Percentiles rank a stretch among this genome's conserved stretches.
These are phyloP conservation scores for Eimeria sp. DNA, from an alignment of 169 alveolate genomes.

Conservation along the genomic window DNA sequence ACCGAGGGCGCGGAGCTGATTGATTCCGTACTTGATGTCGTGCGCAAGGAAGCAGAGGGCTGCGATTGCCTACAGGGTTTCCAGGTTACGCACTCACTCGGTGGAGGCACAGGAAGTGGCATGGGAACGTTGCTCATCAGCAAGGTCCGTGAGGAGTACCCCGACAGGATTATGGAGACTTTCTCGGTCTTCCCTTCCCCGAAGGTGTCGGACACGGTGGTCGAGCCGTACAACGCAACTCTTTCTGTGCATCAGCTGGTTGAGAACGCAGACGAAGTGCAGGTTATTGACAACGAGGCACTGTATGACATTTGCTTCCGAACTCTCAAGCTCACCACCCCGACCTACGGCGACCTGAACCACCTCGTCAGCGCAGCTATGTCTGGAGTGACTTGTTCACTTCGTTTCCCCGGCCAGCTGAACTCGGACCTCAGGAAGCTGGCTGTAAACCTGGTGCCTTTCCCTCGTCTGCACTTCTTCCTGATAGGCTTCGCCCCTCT, in stretches of 20 bases:
- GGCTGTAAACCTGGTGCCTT: slow-evolving; percentile 98
- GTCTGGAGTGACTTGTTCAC: slow-evolving; percentile 99
- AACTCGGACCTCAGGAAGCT: slow-evolving; percentile 98
- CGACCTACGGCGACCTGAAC: slow-evolving; percentile 96
- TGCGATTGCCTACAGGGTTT: slow-evolving; percentile 99
- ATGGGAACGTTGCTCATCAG: slow-evolving; percentile 99
- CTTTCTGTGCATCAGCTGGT: slow-evolving; percentile 98
- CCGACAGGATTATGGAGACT: slow-evolving; percentile 99
- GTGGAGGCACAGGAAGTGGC: slow-evolving; percentile 99
- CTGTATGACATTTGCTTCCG: slow-evolving; percentile 99
- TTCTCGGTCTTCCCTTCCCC: slow-evolving; percentile 99
- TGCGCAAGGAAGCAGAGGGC: slow-evolving; percentile 99
- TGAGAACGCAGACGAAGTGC: slow-evolving; percentile 98
- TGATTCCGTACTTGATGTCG: slow-evolving; percentile 99
- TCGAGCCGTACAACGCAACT: slow-evolving; percentile 99
- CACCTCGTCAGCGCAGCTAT: slow-evolving; percentile 99
- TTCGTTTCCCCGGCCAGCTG: slow-evolving; percentile 99
- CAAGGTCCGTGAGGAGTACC: slow-evolving; percentile 98
- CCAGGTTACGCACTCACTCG: slow-evolving; percentile 98
- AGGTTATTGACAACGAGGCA: slow-evolving; percentile 98
- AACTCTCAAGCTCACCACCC: slow-evolving; percentile 96
- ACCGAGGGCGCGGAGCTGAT: slow-evolving; percentile 99
- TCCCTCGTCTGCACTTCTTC: slow-evolving; percentile 99
- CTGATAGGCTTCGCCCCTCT: slow-evolving; percentile 99
- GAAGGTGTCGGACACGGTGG: slow-evolving; percentile 99